Conservation (phyloP, 2,329 filamentous ascomycete genomes). For the Microcyclospora pomicola region DNA sequence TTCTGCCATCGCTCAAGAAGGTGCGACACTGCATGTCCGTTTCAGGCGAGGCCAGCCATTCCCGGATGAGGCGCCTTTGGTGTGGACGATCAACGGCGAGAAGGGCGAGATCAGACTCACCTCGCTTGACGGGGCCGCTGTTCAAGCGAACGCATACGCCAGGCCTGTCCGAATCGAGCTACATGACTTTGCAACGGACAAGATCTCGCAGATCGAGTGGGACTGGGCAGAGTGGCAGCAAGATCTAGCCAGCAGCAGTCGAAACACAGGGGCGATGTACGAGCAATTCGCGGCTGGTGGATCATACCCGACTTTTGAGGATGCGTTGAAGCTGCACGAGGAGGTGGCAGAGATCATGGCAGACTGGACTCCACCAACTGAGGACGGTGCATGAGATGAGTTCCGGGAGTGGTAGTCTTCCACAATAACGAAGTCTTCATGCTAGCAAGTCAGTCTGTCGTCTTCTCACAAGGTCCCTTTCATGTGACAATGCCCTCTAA, state of each 20-base stretch:
- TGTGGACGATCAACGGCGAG: conserved; percentile 15
- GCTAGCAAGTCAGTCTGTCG: too few species aligned
- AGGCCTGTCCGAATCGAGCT: conserved; percentile 15
- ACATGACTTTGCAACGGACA: conserved; percentile 16
- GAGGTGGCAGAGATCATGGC: too few species aligned
- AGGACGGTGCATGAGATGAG: too few species aligned
- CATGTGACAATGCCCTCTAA: too few species aligned
- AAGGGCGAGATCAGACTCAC: conserved; percentile 13
- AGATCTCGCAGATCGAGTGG: conserved; percentile 24
- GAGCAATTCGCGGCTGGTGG: conserved; percentile 5
- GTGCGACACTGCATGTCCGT: conserved; percentile 8
- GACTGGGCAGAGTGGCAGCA: conserved; percentile 27
- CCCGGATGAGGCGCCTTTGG: conserved; percentile 10
- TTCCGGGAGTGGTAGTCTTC: too few species aligned
- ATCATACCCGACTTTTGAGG: too few species aligned
- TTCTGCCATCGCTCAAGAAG: conserved; percentile 5
- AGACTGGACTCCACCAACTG: too few species aligned
- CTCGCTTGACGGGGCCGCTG: conserved; percentile 6
- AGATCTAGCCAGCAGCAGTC: conserved; percentile 13
- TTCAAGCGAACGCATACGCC: conserved; percentile 6
- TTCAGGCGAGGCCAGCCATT: conserved; percentile 12
- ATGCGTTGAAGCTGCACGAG: too few species aligned
- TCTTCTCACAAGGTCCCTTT: too few species aligned
- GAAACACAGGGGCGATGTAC: conserved; percentile 17
- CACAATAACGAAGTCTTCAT: too few species aligned